These are phyloP conservation scores for Lithohypha guttulata DNA, from an alignment of 2,329 filamentous ascomycete species.

Conservation along the genomic window DNA sequence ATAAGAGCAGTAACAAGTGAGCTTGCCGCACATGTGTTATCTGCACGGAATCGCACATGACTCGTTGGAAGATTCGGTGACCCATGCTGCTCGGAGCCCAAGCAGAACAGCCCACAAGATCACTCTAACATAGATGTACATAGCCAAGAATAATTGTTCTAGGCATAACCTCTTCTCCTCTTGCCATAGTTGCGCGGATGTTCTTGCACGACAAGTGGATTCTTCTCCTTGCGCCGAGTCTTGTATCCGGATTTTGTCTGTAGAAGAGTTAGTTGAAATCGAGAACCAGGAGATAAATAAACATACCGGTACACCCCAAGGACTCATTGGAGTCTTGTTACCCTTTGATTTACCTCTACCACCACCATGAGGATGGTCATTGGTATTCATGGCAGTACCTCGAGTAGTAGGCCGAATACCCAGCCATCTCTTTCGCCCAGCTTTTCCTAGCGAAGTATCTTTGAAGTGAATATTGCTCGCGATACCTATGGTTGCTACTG, in stretches of 20 bases:
- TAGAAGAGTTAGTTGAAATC: constrained; percentile 9
- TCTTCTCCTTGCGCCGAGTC: constrained; percentile 81
- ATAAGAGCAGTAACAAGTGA: too few species aligned
- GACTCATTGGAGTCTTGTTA: constrained; percentile 87
- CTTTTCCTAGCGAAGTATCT: constrained; percentile 85
- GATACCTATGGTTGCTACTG: constrained; percentile 87
- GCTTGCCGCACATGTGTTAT: too few species aligned
- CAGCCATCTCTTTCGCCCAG: constrained; percentile 83
- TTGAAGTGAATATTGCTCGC: constrained; percentile 90
- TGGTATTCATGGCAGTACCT: constrained; percentile 98
- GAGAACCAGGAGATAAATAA: constrained; percentile 9
- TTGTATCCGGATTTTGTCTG: constrained; percentile 60
- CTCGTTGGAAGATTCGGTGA: too few species aligned
- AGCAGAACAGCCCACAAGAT: too few species aligned
- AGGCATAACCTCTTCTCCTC: constrained; percentile 57
- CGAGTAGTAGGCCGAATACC: constrained; percentile 91
- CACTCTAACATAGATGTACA: not conserved
- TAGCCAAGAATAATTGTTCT: constrained; percentile 12
- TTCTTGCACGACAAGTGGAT: constrained; percentile 80
- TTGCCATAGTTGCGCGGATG: constrained; percentile 85
- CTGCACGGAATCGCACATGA: too few species aligned
- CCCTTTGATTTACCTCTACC: constrained; percentile 99
- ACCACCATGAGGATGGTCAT: constrained; percentile 96
- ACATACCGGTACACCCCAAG: constrained; percentile 90
- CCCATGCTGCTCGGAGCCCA: too few species aligned